Evolutionary conservation across 352 stramenopile genomes (phyloP), one percentile per base, ranked within the genome.

Genomic region (Phytophthora sp.): DNA sequence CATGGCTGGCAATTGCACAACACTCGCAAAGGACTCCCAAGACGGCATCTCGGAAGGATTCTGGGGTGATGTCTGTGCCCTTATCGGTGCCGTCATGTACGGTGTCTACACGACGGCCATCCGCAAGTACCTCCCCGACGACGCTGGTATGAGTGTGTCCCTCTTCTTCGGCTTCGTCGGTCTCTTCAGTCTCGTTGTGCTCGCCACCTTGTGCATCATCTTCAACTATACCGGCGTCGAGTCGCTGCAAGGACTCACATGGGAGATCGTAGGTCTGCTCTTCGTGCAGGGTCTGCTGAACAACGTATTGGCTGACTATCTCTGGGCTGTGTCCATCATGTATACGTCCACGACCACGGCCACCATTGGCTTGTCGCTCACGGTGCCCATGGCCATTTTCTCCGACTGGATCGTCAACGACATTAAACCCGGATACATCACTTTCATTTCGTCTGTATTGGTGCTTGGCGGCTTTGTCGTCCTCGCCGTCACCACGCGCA

Each of bases 101-200:
- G 96, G 91, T 31, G 86, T 96, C 24, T 99, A 99, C 81, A 97
- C 95, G 13, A 91, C 93, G 1, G 79, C 91, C 57, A 89, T 98
- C 63, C 82, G 91, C 61, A 77, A 68, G 39, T 63, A 80, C 36
- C 80, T 92, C 26, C 83, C 86, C 1, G 76, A 98, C 73, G 90
- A 97, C 67, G 76, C 84, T 20, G 74, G 82, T 21, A 91, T 98
- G 62, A 97, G 89, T 46, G 95, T 98, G 74, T 87, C 93, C 67
- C 79, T 98, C 27, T 91, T 99, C 56, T 96, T 99, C 58, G 97
- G 97, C n/a, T 98, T 98, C 66, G 80, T 99, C 35, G 96, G 97
- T 35, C 52, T 98, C 41, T 95, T 99, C 50, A 97, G 97, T 23
- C 97, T 98, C 63, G 71, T 99, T 29, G 94, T 96, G 38, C 61